Percentiles rank a stretch among this genome's conserved stretches.
These are phyloP conservation scores for Heterobasidion irregulare DNA, from an alignment of 1,284 basidiomycete species.

Conservation along the genomic window DNA sequence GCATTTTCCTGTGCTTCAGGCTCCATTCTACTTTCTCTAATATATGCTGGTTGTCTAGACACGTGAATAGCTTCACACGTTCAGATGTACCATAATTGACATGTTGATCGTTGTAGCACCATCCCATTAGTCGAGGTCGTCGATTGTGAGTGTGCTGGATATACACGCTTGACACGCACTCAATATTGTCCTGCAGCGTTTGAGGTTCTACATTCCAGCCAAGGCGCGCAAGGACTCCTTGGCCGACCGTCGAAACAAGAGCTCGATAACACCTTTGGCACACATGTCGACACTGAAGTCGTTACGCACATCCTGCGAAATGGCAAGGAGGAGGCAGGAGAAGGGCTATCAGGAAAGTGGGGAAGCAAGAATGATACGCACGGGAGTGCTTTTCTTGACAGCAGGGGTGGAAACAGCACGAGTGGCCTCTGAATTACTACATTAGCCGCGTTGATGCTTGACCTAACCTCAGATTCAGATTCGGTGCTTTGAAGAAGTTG, in stretches of 20 bases:
- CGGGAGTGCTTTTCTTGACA: constrained; percentile 20
- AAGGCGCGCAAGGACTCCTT: constrained; percentile 67
- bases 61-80: constrained; percentile 39
- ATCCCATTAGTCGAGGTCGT: constrained; percentile 65
- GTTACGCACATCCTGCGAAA: constrained; percentile 48
- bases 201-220: constrained; percentile 44
- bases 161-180: background rate
- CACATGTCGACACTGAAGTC: constrained; percentile 57
- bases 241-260: constrained; percentile 70
- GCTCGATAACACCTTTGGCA: constrained; percentile 62
- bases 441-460: background rate
- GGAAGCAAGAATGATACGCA: constrained; percentile 25
- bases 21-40: constrained; percentile 13
- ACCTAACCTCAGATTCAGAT: background rate
- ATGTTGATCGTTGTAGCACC: constrained; percentile 29
- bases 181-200: constrained; percentile 29
- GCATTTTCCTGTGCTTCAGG: constrained; percentile 10
- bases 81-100: constrained; percentile 6
- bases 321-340: constrained; percentile 47
- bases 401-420: constrained; percentile 8
- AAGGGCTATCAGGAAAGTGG: constrained; percentile 28
- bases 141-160: constrained; percentile 48
- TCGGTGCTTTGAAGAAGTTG: background rate
- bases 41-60: constrained; percentile 32
- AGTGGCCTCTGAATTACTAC: constrained; percentile 6